phyloP scores from a whole-genome alignment of 345 rosid genomes.

The Camelina laxa region DNA sequence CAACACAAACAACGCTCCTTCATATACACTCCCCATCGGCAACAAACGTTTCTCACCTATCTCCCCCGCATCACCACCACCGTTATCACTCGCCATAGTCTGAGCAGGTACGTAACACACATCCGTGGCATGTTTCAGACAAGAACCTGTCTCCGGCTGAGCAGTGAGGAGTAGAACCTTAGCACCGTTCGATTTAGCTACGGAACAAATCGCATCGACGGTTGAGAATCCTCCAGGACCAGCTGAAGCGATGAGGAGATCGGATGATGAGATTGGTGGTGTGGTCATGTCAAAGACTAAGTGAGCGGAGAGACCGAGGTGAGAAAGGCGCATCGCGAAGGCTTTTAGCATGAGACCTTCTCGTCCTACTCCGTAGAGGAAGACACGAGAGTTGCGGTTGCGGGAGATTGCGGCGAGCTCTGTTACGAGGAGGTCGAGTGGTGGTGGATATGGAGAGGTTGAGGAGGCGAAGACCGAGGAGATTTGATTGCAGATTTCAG shows the following conservation, averaged over 20 bases:
- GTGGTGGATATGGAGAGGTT: conserved; percentile 54
- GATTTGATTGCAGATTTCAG: conserved; percentile 65
- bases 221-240: conserved; percentile 89
- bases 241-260: conserved; percentile 80
- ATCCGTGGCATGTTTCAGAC: conserved; percentile 63
- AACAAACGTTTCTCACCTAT: conserved; percentile 51
- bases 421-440: conserved; percentile 57
- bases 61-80: conserved; percentile 27
- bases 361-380: conserved; percentile 89
- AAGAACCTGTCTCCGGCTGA: conserved; percentile 65
- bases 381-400: conserved; percentile 51
- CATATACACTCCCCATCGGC: conserved; percentile 95
- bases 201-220: conserved; percentile 77
- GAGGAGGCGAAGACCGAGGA: conserved; percentile 66
- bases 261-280: conserved; percentile 66
- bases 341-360: conserved; percentile 90
- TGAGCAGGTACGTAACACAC: conserved; percentile 78
- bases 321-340: conserved; percentile 84
- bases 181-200: conserved; percentile 65
- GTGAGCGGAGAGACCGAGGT: conserved; percentile 79
- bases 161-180: conserved; percentile 69
- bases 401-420: conserved; percentile 55
- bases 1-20: conserved; percentile 85
- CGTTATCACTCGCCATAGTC: conserved; percentile 73
- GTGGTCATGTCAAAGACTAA: conserved; percentile 83